Evolutionary conservation across 2,329 filamentous ascomycete species (phyloP).

Genomic region (Pestalotiopsis sp.): DNA sequence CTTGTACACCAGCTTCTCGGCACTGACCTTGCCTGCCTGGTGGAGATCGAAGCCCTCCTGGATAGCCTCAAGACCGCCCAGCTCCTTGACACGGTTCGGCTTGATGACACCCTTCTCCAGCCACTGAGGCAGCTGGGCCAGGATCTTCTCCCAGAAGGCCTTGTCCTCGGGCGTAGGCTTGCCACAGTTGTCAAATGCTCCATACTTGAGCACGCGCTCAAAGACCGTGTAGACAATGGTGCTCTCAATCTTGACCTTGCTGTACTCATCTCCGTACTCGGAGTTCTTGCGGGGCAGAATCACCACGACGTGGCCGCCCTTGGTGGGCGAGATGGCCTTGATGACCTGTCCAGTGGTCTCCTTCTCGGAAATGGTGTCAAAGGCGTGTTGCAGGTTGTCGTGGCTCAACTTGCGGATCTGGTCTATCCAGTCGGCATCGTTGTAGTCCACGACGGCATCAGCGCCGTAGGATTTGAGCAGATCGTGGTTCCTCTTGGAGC

Average conservation of each 20-base stretch:
- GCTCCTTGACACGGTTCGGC: conserved; percentile 30
- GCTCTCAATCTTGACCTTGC: conserved; percentile 32
- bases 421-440: conserved; percentile 47
- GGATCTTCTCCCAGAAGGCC: conserved; percentile 34
- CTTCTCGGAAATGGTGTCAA: conserved; percentile 32
- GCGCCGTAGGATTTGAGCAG: conserved; percentile 26
- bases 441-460: conserved; percentile 34
- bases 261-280: conserved; percentile 20
- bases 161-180: conserved; percentile 30
- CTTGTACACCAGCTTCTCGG: conserved; percentile 36
- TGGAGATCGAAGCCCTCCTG: conserved; percentile 29
- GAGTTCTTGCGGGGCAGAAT: conserved; percentile 24
- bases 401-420: conserved; percentile 68
- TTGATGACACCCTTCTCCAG: conserved; percentile 30
- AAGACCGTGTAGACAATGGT: conserved; percentile 36
- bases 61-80: conserved; percentile 31
- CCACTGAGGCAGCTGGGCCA: conserved; percentile 28
- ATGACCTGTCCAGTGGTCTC: conserved; percentile 25
- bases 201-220: conserved; percentile 24
- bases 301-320: conserved; percentile 30
- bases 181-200: conserved; percentile 30
- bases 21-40: conserved; percentile 30
- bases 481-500: conserved; percentile 26
- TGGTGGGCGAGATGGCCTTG: conserved; percentile 29
- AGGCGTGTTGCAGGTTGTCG: conserved; percentile 44